Percentiles rank a stretch among this genome's conserved stretches.
Conservation (phyloP, 2,329 filamentous ascomycete species). For the Colletotrichum ledebouriae region DNA sequence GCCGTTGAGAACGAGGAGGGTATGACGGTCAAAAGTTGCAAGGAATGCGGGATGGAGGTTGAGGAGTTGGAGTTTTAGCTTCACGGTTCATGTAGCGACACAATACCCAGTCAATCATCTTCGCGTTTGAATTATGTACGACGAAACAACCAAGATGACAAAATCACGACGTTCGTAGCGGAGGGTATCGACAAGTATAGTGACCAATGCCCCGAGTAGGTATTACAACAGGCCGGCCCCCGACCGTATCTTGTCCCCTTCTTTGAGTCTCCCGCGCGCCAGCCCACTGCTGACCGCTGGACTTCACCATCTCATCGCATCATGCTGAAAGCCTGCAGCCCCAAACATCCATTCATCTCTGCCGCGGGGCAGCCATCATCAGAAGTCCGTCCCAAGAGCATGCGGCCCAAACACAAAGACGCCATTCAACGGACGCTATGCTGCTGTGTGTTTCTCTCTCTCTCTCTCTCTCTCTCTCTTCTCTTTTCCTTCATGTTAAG, state of each 20-base stretch:
- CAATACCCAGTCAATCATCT: conserved; percentile 16
- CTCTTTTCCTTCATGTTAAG: conserved; percentile 8
- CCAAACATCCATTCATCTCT: conserved; percentile 19
- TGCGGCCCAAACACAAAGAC: conserved; percentile 31
- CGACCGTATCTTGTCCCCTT: conserved; percentile 11
- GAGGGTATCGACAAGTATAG: conserved; percentile 32
- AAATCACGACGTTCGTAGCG: conserved; percentile 19
- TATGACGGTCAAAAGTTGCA: conserved; percentile 84
- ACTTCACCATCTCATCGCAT: background rate
- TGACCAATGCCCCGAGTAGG: conserved; percentile 32
- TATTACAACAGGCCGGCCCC: conserved; percentile 22
- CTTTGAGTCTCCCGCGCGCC: background rate
- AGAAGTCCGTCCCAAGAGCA: conserved; percentile 21
- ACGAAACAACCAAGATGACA: background rate
- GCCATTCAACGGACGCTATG: conserved; percentile 38
- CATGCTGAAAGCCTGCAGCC: conserved; percentile 2
- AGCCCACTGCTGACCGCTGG: conserved; percentile 16
- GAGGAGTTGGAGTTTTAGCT: conserved; percentile 77
- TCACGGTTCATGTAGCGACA: background rate
- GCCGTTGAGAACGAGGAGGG: conserved; percentile 78
- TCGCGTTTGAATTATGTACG: conserved; percentile 19
- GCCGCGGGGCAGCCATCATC: conserved; percentile 2
- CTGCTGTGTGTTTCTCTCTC: conserved; percentile 22
- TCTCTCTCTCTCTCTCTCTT: conserved; percentile 1
- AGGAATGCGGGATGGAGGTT: conserved; percentile 82